Evolutionary conservation across 305 asterid species (phyloP), one percentile per base, ranked within the genome.

Genomic region (Coffea humblotiana): DNA sequence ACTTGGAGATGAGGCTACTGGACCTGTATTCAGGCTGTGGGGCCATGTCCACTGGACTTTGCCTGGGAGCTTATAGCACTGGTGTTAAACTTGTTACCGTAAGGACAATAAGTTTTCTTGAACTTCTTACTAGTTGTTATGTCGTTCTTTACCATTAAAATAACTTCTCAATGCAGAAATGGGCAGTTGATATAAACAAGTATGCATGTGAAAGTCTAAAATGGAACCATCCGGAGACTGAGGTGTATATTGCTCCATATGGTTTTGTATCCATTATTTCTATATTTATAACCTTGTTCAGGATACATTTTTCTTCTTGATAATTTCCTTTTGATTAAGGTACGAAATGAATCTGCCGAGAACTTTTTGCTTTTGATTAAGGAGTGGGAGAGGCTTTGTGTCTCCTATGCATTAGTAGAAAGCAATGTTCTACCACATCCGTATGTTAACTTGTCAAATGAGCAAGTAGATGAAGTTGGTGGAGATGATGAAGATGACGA

Each of bases 1-100:
- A 83, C 70, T 79, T 71, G 32, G 97, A 94, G 82, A 83, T 91
- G 81, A 71, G 85, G 58, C 81, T 94, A 32, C 84, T 94, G 54
- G 98, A 94, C 80, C 82, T 94, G 1, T 94, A 91, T 78, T 79
- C 97, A 11, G 98, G 98, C 40, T 95, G 98, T 84, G 98, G 98
- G 65, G 98, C 93, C 77, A 93, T 95, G 98, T 95, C 98, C 52
- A 95, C 97, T 4, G 97, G 98, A 72, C 81, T 95, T 76, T 91
- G 96, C 77, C 49, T 91, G 14, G 98, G 98, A 67, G 97, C 97
- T 47, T 88, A 90, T 61, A 88, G 87, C 77, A 85, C 89, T 6
- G 86, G 88, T 23, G 85, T 87, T 47, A 88, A 86, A 79, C 94
- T 94, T 71, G 90, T 86, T 16, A 89, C 96, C 73, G 97, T 92